Evolutionary conservation across 2,329 filamentous ascomycete species (phyloP).

Genomic region (Cercospora janseana): DNA sequence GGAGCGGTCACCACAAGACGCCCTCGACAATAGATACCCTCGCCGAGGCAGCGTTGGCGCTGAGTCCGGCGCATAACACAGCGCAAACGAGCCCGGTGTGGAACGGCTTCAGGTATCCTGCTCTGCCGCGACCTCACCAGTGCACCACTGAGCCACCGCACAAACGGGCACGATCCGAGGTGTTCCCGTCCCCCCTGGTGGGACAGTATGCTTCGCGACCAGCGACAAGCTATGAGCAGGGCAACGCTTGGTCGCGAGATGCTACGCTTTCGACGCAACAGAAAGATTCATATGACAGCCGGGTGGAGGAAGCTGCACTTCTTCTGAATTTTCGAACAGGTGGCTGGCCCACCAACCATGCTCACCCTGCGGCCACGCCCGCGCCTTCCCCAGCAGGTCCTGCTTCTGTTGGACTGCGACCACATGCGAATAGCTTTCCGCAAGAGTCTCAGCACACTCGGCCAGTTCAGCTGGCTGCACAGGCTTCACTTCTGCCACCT

Average conservation of each 20-base stretch:
- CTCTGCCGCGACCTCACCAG: slow-evolving; percentile 29
- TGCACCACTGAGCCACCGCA: slow-evolving; percentile 51
- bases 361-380: slow-evolving; percentile 17
- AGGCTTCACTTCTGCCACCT: slow-evolving; percentile 30
- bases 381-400: slow-evolving; percentile 9
- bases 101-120: slow-evolving; percentile 25
- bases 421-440: slow-evolving; percentile 38
- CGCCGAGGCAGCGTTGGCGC: slow-evolving; percentile 44
- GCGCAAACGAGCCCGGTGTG: slow-evolving; percentile 19
- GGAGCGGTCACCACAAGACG: slow-evolving; percentile 32
- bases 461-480: slow-evolving; percentile 22
- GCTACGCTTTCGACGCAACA: slow-evolving; percentile 17
- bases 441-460: slow-evolving; percentile 27
- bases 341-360: slow-evolving; percentile 26
- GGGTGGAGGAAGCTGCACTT: slow-evolving; percentile 48
- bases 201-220: slow-evolving; percentile 43
- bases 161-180: slow-evolving; percentile 61
- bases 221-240: slow-evolving; percentile 47
- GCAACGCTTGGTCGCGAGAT: slow-evolving; percentile 32
- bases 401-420: slow-evolving; percentile 19
- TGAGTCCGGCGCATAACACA: slow-evolving; percentile 37
- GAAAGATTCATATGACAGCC: slow-evolving; percentile 33
- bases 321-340: slow-evolving; percentile 45
- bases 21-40: slow-evolving; percentile 46
- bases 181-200: slow-evolving; percentile 48